These are phyloP conservation scores for Adansonia gregorii DNA, from an alignment of 441 rosid species.

Conservation along the genomic window DNA sequence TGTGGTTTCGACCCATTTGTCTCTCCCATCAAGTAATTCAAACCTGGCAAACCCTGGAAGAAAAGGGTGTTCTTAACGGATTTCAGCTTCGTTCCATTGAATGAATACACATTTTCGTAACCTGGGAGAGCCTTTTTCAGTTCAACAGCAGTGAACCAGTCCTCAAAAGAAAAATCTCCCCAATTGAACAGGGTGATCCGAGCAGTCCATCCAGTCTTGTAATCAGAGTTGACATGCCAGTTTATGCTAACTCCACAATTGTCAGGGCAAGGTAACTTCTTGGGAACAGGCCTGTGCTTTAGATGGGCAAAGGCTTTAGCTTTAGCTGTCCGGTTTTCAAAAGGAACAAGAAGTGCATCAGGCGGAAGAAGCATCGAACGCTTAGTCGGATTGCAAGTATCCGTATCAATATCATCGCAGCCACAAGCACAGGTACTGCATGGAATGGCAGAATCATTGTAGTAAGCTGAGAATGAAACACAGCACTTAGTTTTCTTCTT, in stretches of 20 bases:
- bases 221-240: slow-evolving; percentile 85
- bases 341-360: slow-evolving; percentile 72
- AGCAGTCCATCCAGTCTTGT: slow-evolving; percentile 72
- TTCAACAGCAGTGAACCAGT: slow-evolving; percentile 74
- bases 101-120: slow-evolving; percentile 70
- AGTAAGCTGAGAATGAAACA: slow-evolving; percentile 88
- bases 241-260: slow-evolving; percentile 85
- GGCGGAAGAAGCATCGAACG: slow-evolving; percentile 69
- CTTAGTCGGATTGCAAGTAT: slow-evolving; percentile 52
- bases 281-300: slow-evolving; percentile 50
- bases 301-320: slow-evolving; percentile 74
- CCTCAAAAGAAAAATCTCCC: slow-evolving; percentile 54
- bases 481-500: slow-evolving; percentile 61
- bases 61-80: slow-evolving; percentile 56
- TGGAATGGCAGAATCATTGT: slow-evolving; percentile 75
- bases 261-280: slow-evolving; percentile 80
- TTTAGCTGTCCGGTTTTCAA: slow-evolving; percentile 62
- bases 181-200: slow-evolving; percentile 79
- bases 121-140: slow-evolving; percentile 63
- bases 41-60: slow-evolving; percentile 65
- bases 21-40: slow-evolving; percentile 68
- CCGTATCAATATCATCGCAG: slow-evolving; percentile 46
- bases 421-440: slow-evolving; percentile 94
- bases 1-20: slow-evolving; percentile 51
- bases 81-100: slow-evolving; percentile 66